Evolutionary conservation across 2,329 filamentous ascomycete species (phyloP), one percentile per base, ranked within the genome.

Genomic region (Pseudogymnoascus pannorum): DNA sequence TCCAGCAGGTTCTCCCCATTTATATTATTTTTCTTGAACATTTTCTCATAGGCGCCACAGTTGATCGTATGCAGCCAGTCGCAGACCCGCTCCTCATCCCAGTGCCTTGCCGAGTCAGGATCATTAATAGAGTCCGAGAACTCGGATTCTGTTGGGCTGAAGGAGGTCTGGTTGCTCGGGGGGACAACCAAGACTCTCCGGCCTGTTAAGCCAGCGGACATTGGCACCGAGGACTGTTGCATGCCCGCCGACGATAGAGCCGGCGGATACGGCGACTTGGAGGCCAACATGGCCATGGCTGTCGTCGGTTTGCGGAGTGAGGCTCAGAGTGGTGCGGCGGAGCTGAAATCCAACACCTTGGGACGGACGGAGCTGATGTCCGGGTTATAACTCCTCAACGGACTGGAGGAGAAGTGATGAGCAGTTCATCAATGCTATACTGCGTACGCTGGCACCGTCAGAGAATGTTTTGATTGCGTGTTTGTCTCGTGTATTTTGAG

Each of bases 1-100:
- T 99, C 94, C 68, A 99, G 82, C 48, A 99, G 80, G 72, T 96
- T 97, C 77, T 97, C 92, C 70, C 94, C 94, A 72, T 94, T 99
- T 78, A 99, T 97, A 75, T 97, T 91, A 74, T 99, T 96, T 72
- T 87, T 87, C 76, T 89, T 77, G 75, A 97, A 97, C 24, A 96
- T 76, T 70, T 89, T 87, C 72, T 96, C 92, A 75, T 99, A 97
- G 72, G 97, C 92, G 68, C 88, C 87, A 72, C 92, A 97, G 72
- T 95, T 93, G 72, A 99, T 92, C 68, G 86, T 92, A 69, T 87
- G 83, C 65, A 99, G 81, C 82, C 96, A 99, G 59, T 96, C 90
- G 71, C 89, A 89, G 29, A 99, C 94, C 67, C 87, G 87, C 67
- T 92, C 88, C 77, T 97, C 94, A 71, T 93, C 88, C 93, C 93